These are phyloP conservation scores for Xylaria hypoxylon DNA, from an alignment of 2,329 filamentous ascomycete genomes.

Conservation along the genomic window DNA sequence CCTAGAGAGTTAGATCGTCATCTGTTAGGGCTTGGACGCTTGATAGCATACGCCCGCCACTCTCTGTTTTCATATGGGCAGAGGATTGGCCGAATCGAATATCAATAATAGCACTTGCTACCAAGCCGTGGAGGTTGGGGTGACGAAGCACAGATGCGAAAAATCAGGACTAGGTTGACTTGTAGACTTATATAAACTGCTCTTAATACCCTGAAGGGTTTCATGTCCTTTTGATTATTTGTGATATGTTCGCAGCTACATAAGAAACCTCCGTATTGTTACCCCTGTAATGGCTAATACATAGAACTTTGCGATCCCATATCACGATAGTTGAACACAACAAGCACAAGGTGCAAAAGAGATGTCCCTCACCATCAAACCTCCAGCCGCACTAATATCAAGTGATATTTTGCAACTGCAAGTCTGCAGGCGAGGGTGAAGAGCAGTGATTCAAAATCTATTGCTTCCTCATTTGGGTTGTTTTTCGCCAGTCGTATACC, in stretches of 20 bases:
- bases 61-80: constrained; percentile 32
- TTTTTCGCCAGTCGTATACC: constrained; percentile 96
- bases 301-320: background rate
- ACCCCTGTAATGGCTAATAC: background rate
- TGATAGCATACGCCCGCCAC: constrained; percentile 14
- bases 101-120: constrained; percentile 26
- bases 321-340: background rate
- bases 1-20: constrained; percentile 24
- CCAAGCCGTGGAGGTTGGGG: constrained; percentile 8
- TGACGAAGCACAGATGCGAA: constrained; percentile 18
- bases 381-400: constrained; percentile 71
- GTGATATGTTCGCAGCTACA: background rate
- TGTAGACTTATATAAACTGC: constrained; percentile 27
- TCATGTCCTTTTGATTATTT: background rate
- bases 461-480: constrained; percentile 61
- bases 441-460: constrained; percentile 62
- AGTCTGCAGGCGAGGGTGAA: constrained; percentile 83
- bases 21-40: constrained; percentile 36
- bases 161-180: constrained; percentile 34
- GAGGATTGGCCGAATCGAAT: constrained; percentile 24
- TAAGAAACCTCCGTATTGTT: background rate
- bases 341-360: constrained; percentile 1
- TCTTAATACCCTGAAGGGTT: constrained; percentile 7
- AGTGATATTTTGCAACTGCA: constrained; percentile 67
- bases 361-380: constrained; percentile 91